Evolutionary conservation across 1,139 yeast species (phyloP).

Genomic region (Geotrichum histeridarum): DNA sequence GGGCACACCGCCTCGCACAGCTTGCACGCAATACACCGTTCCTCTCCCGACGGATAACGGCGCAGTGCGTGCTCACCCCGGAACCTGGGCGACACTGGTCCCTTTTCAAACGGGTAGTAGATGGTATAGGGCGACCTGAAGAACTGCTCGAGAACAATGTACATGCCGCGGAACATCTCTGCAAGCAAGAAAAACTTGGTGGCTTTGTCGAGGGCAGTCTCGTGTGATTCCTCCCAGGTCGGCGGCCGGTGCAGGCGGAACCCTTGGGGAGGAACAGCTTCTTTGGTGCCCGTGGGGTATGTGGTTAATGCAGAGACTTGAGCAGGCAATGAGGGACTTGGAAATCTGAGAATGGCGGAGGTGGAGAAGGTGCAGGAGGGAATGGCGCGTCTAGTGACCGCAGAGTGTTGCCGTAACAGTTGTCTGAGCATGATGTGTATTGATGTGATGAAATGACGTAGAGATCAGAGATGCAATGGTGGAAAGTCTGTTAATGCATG

Average conservation of each 20-base stretch:
- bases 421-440: neutral
- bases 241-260: conserved; percentile 70
- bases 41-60: conserved; percentile 88
- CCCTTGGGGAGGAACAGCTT: conserved; percentile 52
- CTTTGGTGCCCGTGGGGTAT: conserved; percentile 28
- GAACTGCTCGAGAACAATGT: conserved; percentile 80
- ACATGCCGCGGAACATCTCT: conserved; percentile 89
- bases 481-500: no score
- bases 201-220: conserved; percentile 76
- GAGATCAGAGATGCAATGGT: no score
- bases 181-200: conserved; percentile 75
- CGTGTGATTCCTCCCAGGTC: conserved; percentile 77
- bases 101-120: conserved; percentile 85
- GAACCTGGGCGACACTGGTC: conserved; percentile 84
- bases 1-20: conserved; percentile 92
- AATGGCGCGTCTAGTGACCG: neutral
- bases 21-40: conserved; percentile 89
- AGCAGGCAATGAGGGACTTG: no score
- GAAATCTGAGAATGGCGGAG: conserved; percentile 3
- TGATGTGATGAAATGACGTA: no score
- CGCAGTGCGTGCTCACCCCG: conserved; percentile 94
- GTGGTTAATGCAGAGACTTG: neutral
- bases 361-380: neutral
- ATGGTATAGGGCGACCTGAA: conserved; percentile 86
- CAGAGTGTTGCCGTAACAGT: neutral